Conservation (phyloP, 176 grass and related monocot species). For the Themeda triandra region DNA sequence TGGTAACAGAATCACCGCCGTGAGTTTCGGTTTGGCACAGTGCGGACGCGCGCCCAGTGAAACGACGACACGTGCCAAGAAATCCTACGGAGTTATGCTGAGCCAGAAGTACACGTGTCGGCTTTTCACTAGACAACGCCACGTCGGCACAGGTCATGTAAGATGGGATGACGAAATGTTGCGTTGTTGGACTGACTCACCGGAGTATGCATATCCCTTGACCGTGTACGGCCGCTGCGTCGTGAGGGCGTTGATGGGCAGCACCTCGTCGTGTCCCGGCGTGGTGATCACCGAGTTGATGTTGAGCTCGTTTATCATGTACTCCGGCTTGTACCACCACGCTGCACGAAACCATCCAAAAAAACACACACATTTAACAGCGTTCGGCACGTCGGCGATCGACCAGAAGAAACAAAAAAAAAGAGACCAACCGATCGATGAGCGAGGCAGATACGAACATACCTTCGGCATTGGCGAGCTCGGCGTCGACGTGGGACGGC, state of each 20-base stretch:
- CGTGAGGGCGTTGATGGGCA: slow-evolving; percentile 82
- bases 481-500: slow-evolving; percentile 77
- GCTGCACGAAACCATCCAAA: slow-evolving; percentile 31
- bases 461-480: slow-evolving; percentile 92
- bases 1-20: background rate
- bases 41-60: too few relatives aligned
- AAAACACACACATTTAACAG: too few relatives aligned
- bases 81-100: too few relatives aligned
- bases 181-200: slow-evolving; percentile 44
- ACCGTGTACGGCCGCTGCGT: slow-evolving; percentile 81
- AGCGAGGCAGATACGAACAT: background rate
- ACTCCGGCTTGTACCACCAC: slow-evolving; percentile 99
- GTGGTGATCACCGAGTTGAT: slow-evolving; percentile 95
- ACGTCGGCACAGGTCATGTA: background rate
- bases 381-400: too few relatives aligned
- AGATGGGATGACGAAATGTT: background rate
- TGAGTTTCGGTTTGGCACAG: too few relatives aligned
- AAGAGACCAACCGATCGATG: too few relatives aligned
- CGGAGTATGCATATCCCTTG: slow-evolving; percentile 92
- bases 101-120: too few relatives aligned
- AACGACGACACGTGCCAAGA: too few relatives aligned
- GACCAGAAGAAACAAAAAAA: too few relatives aligned
- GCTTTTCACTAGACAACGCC: too few relatives aligned
- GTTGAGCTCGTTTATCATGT: slow-evolving; percentile 94
- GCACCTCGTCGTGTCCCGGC: slow-evolving; percentile 89